phyloP scores from a whole-genome alignment of 495 filamentous ascomycete genomes.

The Sordaria brevicollis region DNA sequence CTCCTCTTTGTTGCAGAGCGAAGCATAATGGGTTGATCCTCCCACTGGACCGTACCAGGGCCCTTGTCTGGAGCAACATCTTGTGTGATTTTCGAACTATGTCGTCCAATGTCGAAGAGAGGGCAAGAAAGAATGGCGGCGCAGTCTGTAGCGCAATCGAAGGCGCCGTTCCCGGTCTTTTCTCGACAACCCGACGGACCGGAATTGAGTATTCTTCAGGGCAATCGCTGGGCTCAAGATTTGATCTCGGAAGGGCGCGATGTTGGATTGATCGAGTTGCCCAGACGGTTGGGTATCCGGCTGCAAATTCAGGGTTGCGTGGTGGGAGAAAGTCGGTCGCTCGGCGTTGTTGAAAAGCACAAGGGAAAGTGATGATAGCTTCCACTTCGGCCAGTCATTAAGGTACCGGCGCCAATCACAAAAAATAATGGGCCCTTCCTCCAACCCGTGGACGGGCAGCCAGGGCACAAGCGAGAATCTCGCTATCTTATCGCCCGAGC shows the following conservation, averaged over 20 bases:
- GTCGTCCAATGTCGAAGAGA: background rate
- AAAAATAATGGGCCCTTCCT: background rate
- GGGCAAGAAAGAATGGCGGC: background rate
- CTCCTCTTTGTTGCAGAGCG: background rate
- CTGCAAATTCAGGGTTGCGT: background rate
- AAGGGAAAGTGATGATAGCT: background rate
- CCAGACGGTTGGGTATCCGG: background rate
- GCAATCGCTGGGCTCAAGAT: background rate
- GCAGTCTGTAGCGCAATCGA: background rate
- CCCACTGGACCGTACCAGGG: background rate
- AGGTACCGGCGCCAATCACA: background rate
- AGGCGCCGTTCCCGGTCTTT: background rate
- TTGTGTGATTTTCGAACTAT: background rate
- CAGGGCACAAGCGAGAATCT: background rate
- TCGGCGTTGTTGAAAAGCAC: background rate
- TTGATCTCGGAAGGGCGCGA: background rate
- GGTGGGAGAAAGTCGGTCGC: background rate
- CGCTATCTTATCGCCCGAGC: background rate
- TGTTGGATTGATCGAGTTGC: background rate
- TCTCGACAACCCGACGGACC: background rate
- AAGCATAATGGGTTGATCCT: background rate
- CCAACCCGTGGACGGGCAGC: background rate
- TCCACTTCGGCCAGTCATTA: background rate
- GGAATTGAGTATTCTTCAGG: background rate
- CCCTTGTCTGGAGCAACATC: background rate